Evolutionary conservation across 2,329 filamentous ascomycete species (phyloP).

Genomic region (Colletotrichum musae): DNA sequence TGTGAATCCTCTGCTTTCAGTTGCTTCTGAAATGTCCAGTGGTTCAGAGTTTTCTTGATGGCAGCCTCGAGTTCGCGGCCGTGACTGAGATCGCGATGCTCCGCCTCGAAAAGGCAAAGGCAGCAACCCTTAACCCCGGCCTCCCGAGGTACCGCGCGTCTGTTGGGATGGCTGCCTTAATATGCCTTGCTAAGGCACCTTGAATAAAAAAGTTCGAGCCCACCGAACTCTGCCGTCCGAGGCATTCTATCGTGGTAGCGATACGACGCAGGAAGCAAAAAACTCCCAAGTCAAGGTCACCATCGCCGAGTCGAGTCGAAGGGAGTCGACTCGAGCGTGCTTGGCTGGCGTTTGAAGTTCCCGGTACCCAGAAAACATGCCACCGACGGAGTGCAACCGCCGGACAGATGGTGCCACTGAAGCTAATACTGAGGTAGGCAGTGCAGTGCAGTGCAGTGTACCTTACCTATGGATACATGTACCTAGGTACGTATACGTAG

Average conservation of each 20-base stretch:
- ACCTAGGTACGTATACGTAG: background rate
- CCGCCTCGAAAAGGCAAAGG: slow-evolving; percentile 9
- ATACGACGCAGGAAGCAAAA: too few relatives aligned
- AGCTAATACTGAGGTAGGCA: background rate
- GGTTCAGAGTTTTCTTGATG: slow-evolving; percentile 8
- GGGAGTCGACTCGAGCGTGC: background rate
- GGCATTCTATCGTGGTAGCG: too few relatives aligned
- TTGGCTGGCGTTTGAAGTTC: slow-evolving; percentile 7
- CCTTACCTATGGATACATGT: background rate
- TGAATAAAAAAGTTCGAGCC: too few relatives aligned
- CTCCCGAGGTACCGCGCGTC: background rate
- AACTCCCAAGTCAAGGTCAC: background rate
- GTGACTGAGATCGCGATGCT: slow-evolving; percentile 1
- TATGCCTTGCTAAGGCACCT: too few relatives aligned
- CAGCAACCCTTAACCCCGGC: background rate
- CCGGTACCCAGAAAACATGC: slow-evolving; percentile 24
- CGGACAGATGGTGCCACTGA: slow-evolving; percentile 33
- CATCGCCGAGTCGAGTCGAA: background rate
- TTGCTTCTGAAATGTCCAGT: slow-evolving; percentile 24
- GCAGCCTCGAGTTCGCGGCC: slow-evolving; percentile 6
- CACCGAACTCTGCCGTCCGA: too few relatives aligned
- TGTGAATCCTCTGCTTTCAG: slow-evolving; percentile 9
- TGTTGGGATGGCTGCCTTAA: background rate
- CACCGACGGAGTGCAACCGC: slow-evolving; percentile 18
- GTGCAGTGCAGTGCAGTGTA: background rate